Conservation (phyloP, 257 asterid species). For the Capsicum baccatum region DNA sequence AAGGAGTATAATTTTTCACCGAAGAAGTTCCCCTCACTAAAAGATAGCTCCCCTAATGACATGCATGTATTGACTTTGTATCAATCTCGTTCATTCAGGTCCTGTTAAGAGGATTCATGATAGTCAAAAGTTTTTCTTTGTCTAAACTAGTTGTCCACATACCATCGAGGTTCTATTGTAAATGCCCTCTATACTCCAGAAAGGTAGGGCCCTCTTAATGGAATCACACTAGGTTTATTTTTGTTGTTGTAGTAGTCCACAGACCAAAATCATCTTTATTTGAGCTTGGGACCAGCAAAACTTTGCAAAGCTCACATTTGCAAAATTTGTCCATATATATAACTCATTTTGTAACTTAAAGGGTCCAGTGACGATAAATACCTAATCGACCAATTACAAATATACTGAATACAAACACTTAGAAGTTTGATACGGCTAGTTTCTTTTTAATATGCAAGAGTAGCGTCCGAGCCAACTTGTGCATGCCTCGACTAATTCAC, state of each 20-base stretch:
- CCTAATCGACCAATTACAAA: neutral
- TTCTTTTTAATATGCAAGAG: too few species aligned
- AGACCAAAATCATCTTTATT: neutral
- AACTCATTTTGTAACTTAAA: neutral
- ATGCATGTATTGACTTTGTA: neutral
- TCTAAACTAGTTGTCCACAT: neutral
- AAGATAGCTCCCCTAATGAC: too few species aligned
- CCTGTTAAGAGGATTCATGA: neutral
- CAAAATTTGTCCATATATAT: neutral
- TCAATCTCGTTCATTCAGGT: neutral
- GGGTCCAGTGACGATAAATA: neutral
- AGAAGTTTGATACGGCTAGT: neutral
- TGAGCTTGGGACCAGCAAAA: neutral
- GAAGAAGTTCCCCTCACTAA: neutral
- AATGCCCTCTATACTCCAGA: neutral
- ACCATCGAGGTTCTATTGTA: neutral
- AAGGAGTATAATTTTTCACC: too few species aligned
- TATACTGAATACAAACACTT: neutral
- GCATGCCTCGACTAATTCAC: neutral
- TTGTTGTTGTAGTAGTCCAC: neutral
- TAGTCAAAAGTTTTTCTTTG: neutral
- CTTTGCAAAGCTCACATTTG: slow-evolving; percentile 13
- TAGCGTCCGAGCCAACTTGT: neutral
- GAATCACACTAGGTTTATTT: neutral
- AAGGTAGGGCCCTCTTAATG: neutral